Evolutionary conservation across 305 asterid genomes (phyloP).

Genomic region (Stenogyne calaminthoides): DNA sequence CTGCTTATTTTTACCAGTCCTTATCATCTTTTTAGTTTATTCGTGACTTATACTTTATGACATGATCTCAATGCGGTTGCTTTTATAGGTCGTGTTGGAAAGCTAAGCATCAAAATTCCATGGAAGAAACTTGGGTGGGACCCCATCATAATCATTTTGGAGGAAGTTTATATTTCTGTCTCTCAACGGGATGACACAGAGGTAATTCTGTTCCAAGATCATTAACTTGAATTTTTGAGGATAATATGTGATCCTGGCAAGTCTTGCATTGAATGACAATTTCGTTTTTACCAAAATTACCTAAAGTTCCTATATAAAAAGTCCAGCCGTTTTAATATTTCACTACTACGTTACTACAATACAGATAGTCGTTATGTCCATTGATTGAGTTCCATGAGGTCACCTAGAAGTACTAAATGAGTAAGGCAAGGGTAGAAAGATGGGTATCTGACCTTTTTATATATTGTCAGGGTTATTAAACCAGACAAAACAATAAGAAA

Average conservation of each 20-base stretch:
- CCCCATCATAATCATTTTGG: constrained; percentile 81
- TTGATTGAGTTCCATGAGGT: constrained; percentile 13
- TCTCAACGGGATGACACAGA: constrained; percentile 85
- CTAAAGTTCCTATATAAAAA: neutral
- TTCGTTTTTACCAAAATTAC: neutral
- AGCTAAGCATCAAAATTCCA: constrained; percentile 89
- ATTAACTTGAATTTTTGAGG: neutral
- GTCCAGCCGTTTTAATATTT: neutral
- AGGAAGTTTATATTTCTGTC: constrained; percentile 76
- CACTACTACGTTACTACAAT: constrained; percentile 14
- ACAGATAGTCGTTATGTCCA: constrained; percentile 9
- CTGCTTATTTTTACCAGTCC: constrained; percentile 5
- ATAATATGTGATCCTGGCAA: constrained; percentile 3
- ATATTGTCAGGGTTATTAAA: neutral
- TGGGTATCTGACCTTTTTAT: neutral
- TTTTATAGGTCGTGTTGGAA: constrained; percentile 81
- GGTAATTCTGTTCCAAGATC: constrained; percentile 46
- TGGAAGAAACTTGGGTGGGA: constrained; percentile 99
- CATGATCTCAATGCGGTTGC: constrained; percentile 15
- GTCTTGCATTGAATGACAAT: neutral
- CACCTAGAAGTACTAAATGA: neutral
- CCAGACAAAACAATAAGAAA: neutral
- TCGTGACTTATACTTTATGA: constrained; percentile 19
- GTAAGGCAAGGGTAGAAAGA: neutral
- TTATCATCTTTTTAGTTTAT: neutral